These are phyloP conservation scores for Heterobasidion annosum DNA, from an alignment of 1,284 basidiomycete genomes.

Conservation along the genomic window DNA sequence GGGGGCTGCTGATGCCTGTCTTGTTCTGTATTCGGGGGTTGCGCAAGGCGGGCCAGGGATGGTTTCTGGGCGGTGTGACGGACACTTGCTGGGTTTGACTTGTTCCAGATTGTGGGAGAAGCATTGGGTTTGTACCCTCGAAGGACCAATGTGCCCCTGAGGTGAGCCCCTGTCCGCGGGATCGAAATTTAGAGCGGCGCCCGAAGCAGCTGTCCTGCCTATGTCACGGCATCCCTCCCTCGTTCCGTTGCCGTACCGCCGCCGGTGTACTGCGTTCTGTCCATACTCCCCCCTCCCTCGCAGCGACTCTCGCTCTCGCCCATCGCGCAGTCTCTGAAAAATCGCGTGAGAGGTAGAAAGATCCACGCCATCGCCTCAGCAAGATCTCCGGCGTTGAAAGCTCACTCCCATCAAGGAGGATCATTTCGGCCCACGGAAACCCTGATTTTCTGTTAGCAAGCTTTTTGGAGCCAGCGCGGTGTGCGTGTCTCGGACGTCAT, in stretches of 20 bases:
- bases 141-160: not conserved
- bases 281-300: too few species aligned
- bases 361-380: too few species aligned
- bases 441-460: not conserved
- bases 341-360: not conserved
- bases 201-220: not conserved
- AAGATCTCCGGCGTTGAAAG: too few species aligned
- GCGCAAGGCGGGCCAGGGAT: too few species aligned
- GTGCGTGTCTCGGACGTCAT: not conserved
- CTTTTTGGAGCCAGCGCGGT: not conserved
- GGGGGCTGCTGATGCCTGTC: not conserved
- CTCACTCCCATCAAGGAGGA: too few species aligned
- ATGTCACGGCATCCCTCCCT: slow-evolving; percentile 1
- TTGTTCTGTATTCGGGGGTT: too few species aligned
- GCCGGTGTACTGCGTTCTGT: not conserved
- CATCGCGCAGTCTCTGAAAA: not conserved
- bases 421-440: not conserved
- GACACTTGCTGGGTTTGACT: too few species aligned
- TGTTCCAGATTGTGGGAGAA: not conserved
- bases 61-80: too few species aligned
- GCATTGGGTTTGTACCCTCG: not conserved
- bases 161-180: not conserved
- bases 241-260: slow-evolving; percentile 5
- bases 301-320: not conserved
- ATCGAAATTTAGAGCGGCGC: not conserved